A percentile compares a stretch with the other conserved stretches of the same genome.
Conservation (phyloP, 2,329 filamentous ascomycete species). For the Apiospora marii region DNA sequence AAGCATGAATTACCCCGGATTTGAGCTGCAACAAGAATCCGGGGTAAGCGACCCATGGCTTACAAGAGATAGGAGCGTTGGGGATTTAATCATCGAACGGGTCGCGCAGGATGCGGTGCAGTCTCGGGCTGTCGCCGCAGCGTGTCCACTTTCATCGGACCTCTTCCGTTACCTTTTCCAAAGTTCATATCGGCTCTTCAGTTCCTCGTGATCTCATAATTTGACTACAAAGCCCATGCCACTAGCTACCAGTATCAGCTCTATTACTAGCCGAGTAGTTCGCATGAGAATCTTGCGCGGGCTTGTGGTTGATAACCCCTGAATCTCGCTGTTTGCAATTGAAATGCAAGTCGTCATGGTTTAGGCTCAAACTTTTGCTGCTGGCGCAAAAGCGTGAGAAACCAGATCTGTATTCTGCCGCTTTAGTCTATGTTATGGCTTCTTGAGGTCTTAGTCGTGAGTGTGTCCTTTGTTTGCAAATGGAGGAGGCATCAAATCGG, state of each 20-base stretch:
- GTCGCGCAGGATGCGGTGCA: background rate
- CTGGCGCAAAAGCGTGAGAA: background rate
- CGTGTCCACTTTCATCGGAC: background rate
- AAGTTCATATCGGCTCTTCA: background rate
- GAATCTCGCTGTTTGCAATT: background rate
- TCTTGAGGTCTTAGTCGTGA: background rate
- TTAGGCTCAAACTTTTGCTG: background rate
- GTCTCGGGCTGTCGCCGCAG: background rate
- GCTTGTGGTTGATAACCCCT: background rate
- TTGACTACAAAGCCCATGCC: no score
- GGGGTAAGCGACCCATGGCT: background rate
- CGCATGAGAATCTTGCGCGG: background rate
- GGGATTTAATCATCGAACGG: no score
- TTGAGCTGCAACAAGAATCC: background rate
- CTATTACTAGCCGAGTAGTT: background rate
- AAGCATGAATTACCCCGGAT: background rate
- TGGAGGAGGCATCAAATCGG: background rate
- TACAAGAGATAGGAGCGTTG: background rate
- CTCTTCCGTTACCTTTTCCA: background rate
- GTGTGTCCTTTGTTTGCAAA: background rate
- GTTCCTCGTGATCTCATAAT: background rate
- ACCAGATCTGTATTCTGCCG: background rate
- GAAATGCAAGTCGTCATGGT: background rate
- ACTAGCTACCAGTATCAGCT: background rate
- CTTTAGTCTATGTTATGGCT: background rate